Base-by-base conservation (phyloP, 192 early-diverging fungal species). In the Backusella circina region DNA sequence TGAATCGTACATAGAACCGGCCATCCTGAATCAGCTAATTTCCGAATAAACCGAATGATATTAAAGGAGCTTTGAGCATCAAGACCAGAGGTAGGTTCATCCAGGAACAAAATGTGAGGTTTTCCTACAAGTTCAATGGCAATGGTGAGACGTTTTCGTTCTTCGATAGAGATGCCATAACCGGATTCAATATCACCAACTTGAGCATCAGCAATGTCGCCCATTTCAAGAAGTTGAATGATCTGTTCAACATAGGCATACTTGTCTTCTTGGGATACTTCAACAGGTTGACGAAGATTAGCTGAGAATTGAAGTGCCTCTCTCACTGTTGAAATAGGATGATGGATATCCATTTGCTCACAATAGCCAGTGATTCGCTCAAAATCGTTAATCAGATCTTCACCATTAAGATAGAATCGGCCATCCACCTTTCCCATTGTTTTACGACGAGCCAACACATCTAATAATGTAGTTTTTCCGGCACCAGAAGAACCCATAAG, bases 81-180 rank as follows among this genome's bases (percentile, higher is more conserved):
- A 18, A 92, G 83, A 39, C 96, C 96, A 21, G 91, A 93, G 2
- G 94, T 96, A 47, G 95, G 96, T 77, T 93, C 96, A 83, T 96
- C 94, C 70, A 96, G 84, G 84, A 97, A 94, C 35, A 97, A 86
- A 39, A 93, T 77, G 78, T 90, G 87, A n/a, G 92, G 90, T 84
- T 91, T 85, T 10, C 93, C 86, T 12, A 95, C 89, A 32, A 97
- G 85, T 77, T 97, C 94, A 32, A 92, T 84, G 44, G 88, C 96
- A 70, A 97, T 94, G 16, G 91, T 93, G 31, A 97, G 85, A 38
- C 94, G 90, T 78, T 95, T 92, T 83, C 92, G 93, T 82, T 97
- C 94, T 67, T 93, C 94, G 2, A 95, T 89, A 28, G 91, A 92
- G 67, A 96, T 93, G 72, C 95, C 95, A 75, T 91, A 77, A 70